Percentiles rank a stretch among this genome's conserved stretches.
Evolutionary conservation across 1,284 basidiomycete species (phyloP).

Genomic region (Dichomitus squalens): DNA sequence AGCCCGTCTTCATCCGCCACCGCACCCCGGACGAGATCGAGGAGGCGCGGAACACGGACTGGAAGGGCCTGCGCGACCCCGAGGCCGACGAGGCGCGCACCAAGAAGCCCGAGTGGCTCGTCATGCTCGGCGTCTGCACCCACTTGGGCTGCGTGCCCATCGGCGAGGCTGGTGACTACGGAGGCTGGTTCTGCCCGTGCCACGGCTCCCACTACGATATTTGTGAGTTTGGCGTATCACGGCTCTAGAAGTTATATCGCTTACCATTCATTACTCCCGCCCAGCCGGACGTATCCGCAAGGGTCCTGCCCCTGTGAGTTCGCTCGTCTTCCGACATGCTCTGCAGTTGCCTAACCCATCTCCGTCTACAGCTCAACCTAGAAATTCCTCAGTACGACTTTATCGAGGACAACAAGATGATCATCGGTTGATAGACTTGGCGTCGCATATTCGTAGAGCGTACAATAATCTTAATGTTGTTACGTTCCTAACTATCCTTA

Average conservation of each 20-base stretch:
- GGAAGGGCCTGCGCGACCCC: slow-evolving; percentile 92
- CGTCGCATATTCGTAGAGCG: slow-evolving; percentile 17
- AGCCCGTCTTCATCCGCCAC: slow-evolving; percentile 99
- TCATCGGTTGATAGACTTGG: slow-evolving; percentile 78
- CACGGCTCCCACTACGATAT: slow-evolving; percentile 99
- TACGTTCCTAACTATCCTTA: too few relatives aligned
- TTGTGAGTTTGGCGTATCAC: slow-evolving; percentile 48
- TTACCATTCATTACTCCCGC: not conserved
- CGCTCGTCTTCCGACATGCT: not conserved
- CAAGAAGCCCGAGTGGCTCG: slow-evolving; percentile 97
- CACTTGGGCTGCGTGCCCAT: slow-evolving; percentile 99
- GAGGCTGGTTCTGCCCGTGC: slow-evolving; percentile 98
- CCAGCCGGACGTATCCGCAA: slow-evolving; percentile 91
- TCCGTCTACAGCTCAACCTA: slow-evolving; percentile 77
- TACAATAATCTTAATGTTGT: slow-evolving; percentile 20
- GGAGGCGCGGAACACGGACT: slow-evolving; percentile 86
- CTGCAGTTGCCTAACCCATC: slow-evolving; percentile 13
- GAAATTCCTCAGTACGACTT: slow-evolving; percentile 90
- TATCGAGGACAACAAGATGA: slow-evolving; percentile 88
- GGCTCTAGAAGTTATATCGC: not conserved
- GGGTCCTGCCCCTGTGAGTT: slow-evolving; percentile 87
- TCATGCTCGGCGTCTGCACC: slow-evolving; percentile 98
- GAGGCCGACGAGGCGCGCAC: slow-evolving; percentile 87
- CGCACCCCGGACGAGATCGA: slow-evolving; percentile 92
- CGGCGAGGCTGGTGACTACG: slow-evolving; percentile 96